These are phyloP conservation scores for Backusella liffmaniae DNA, from an alignment of 192 early-diverging fungal genomes.

Conservation along the genomic window DNA sequence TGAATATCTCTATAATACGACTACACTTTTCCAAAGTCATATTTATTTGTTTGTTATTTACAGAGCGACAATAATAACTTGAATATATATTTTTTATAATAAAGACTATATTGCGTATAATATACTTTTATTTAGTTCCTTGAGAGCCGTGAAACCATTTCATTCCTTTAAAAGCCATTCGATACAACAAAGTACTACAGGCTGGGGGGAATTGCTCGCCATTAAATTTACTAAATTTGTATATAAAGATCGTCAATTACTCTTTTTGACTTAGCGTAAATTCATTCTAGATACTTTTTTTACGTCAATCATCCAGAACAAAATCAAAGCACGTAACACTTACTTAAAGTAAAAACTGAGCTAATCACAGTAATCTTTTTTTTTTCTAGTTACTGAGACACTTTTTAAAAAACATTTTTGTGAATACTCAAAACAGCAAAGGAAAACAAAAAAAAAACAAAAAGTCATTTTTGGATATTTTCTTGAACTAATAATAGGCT, in stretches of 20 bases:
- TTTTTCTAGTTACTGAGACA: not conserved
- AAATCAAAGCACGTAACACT: not conserved
- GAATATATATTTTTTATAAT: not conserved
- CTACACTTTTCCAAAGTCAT: not conserved
- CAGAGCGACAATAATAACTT: not conserved
- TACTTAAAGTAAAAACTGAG: not conserved
- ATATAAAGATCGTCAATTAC: not conserved
- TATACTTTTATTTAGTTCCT: not conserved
- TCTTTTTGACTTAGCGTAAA: not conserved
- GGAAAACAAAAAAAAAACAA: not conserved
- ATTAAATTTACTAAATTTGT: not conserved
- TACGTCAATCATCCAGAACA: not conserved
- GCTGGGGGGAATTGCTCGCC: not conserved
- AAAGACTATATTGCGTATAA: not conserved
- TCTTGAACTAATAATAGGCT: not conserved
- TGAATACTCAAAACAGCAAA: not conserved
- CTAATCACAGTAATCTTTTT: not conserved
- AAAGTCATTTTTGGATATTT: not conserved
- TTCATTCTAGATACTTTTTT: not conserved
- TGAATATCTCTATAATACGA: not conserved
- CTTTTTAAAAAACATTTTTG: not conserved
- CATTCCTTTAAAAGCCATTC: not conserved
- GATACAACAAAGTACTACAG: not conserved
- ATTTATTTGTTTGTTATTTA: not conserved
- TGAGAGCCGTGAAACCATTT: not conserved